Conservation (phyloP, 768 basidiomycete species). For the Termitomyces sp. region DNA sequence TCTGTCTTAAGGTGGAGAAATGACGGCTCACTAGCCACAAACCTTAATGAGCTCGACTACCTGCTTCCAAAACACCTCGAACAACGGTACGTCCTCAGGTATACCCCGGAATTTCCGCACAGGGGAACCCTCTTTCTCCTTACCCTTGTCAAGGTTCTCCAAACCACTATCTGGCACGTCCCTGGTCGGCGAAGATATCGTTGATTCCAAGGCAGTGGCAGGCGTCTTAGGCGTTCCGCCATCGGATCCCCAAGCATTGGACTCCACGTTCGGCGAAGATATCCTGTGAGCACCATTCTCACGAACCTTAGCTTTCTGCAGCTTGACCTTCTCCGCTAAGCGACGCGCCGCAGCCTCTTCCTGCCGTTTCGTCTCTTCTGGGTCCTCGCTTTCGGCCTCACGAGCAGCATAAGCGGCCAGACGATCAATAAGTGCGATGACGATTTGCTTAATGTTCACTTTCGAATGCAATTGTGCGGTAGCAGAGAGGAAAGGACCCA, state of each 20-base stretch:
- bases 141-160: slow-evolving; percentile 41
- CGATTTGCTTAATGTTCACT: slow-evolving; percentile 98
- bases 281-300: slow-evolving; percentile 38
- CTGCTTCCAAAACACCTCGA: slow-evolving; percentile 99
- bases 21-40: not conserved
- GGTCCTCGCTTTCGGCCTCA: slow-evolving; percentile 94
- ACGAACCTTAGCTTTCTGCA: slow-evolving; percentile 60
- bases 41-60: slow-evolving; percentile 98
- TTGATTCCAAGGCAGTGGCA: slow-evolving; percentile 23
- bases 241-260: slow-evolving; percentile 38
- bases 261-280: slow-evolving; percentile 32
- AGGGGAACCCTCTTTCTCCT: slow-evolving; percentile 50
- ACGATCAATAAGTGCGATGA: slow-evolving; percentile 95
- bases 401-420: slow-evolving; percentile 94
- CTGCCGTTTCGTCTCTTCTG: slow-evolving; percentile 88
- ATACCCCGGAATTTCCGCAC: slow-evolving; percentile 90
- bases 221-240: slow-evolving; percentile 33
- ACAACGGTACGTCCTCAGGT: slow-evolving; percentile 90
- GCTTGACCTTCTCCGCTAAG: slow-evolving; percentile 80
- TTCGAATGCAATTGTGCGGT: slow-evolving; percentile 96
- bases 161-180: slow-evolving; percentile 20
- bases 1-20: not conserved
- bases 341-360: slow-evolving; percentile 91
- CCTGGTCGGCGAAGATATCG: slow-evolving; percentile 20
- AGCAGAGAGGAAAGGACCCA: slow-evolving; percentile 94